Conservation (phyloP, 2,329 filamentous ascomycete species). For the Metarhizium robertsii region DNA sequence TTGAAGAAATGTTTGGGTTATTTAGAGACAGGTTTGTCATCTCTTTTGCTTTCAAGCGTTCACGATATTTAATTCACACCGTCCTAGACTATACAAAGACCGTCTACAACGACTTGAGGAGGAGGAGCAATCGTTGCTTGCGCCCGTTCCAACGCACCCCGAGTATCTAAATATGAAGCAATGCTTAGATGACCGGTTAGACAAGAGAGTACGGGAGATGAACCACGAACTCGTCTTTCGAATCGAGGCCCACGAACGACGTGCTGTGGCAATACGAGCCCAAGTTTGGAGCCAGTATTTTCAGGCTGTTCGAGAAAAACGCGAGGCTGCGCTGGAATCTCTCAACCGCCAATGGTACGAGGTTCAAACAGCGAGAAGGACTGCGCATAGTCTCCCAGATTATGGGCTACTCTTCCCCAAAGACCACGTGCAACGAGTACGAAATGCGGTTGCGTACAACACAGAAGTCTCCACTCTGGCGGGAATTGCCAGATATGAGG, state of each 20-base stretch:
- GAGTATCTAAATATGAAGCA: constrained; percentile 87
- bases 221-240: constrained; percentile 66
- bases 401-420: constrained; percentile 76
- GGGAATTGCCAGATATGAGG: constrained; percentile 87
- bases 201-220: constrained; percentile 71
- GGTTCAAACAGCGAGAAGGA: constrained; percentile 80
- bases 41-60: neutral
- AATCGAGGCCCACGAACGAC: constrained; percentile 60
- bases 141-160: constrained; percentile 65
- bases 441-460: constrained; percentile 86
- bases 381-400: constrained; percentile 69
- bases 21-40: constrained; percentile 65
- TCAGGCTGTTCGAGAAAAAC: constrained; percentile 72
- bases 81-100: constrained; percentile 74
- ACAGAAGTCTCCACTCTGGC: constrained; percentile 87
- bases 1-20: constrained; percentile 82
- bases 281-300: constrained; percentile 88
- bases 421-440: constrained; percentile 65
- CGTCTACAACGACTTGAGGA: constrained; percentile 71
- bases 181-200: constrained; percentile 71
- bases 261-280: constrained; percentile 70
- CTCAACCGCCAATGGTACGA: constrained; percentile 88
- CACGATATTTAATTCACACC: neutral
- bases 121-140: constrained; percentile 52
- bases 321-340: constrained; percentile 69